Evolutionary conservation across 306 rosid genomes (phyloP), one percentile per base, ranked within the genome.

Genomic region (Urtica urens): DNA sequence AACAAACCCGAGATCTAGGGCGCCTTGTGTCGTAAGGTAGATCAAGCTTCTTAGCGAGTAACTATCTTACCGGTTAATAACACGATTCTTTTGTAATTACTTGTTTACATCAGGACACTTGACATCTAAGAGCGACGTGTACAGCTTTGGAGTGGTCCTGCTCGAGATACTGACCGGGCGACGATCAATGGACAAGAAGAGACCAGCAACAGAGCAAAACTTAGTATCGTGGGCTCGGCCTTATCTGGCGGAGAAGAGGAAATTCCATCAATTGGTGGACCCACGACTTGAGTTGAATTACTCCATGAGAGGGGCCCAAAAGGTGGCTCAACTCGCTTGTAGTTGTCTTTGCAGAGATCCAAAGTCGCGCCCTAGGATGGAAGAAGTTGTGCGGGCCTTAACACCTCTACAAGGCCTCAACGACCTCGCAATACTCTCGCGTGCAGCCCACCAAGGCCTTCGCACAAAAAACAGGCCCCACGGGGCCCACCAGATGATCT

Each of bases 181-280:
- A 68, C 76, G 97, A 77, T 88, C 97, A 18, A 84, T 81, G 95
- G 95, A 88, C 78, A 88, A 84, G 72, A 88, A 81, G 68, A 86
- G 97, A 14, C 90, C 97, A 0, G 81, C 93, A 9, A 86, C 95
- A 38, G 90, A 88, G 46, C 95, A 88, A 55, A 88, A 84, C 72
- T 90, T 88, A 6, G 97, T 81, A 50, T 57, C 93, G 45, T 84
- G 97, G 97, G 97, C 97, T 11, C 65, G 83, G 60, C 87, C 90
- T 31, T 77, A 72, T 53, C 67, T 88, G 71, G 88, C 87, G 25
- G 97, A 88, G 68, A 88, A 88, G 75, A 60, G 95, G 66, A 84
- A 79, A 47, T 72, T 79, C 29, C 75, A 64, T 60, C 83, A 76
- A 31, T 74, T 88, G 1, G 93, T 76, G 26, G 96, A 88, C 72